phyloP scores from a whole-genome alignment of 148 eudicot genomes.

The Salicornia ramosissima region DNA sequence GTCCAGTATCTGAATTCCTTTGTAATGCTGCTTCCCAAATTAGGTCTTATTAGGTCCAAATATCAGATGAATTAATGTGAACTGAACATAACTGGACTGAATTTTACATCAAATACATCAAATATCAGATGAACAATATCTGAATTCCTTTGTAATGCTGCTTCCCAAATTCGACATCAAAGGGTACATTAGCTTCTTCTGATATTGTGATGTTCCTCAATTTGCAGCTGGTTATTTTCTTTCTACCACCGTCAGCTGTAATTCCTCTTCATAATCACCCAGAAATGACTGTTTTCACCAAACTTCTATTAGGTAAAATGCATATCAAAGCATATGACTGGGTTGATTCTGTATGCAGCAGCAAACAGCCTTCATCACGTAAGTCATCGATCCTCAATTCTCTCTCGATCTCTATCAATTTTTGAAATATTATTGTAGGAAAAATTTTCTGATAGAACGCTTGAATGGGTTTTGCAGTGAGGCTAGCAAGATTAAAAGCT shows the following conservation, averaged over 20 bases:
- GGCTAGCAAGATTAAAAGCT: constrained; percentile 51
- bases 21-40: too few species aligned
- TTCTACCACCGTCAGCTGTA: constrained; percentile 59
- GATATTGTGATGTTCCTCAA: constrained; percentile 1
- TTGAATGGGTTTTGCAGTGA: constrained; percentile 40
- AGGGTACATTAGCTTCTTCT: not conserved
- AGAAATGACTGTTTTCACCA: constrained; percentile 85
- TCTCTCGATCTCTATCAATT: not conserved
- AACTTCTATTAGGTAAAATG: constrained; percentile 70
- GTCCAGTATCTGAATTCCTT: constrained; percentile 4
- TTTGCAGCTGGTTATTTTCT: constrained; percentile 70
- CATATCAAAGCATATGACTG: constrained; percentile 83
- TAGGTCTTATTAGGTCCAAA: too few species aligned
- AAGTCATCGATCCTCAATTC: constrained; percentile 21
- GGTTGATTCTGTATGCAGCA: constrained; percentile 32
- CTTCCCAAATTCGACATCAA: too few species aligned
- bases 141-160: too few species aligned
- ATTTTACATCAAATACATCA: too few species aligned
- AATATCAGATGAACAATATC: too few species aligned
- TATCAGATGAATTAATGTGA: too few species aligned
- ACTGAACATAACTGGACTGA: too few species aligned
- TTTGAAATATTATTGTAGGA: not conserved
- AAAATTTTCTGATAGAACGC: constrained; percentile 5
- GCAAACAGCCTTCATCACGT: constrained; percentile 34
- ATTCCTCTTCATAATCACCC: constrained; percentile 97